phyloP scores from a whole-genome alignment of 805 yeast genomes.

The Lipomyces yamanashiensis region DNA sequence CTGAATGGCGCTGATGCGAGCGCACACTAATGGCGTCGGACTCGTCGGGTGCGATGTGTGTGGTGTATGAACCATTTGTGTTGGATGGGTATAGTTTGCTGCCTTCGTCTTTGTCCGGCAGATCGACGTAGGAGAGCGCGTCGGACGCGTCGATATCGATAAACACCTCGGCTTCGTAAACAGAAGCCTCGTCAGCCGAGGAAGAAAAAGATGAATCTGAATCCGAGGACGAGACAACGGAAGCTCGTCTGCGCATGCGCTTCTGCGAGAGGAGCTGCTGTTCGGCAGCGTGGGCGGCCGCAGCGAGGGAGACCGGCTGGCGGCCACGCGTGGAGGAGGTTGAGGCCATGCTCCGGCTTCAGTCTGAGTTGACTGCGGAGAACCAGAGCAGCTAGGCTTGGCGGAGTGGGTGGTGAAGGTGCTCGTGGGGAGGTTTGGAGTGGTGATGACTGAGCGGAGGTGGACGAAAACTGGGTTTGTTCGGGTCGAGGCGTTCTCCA shows the following conservation, averaged over 20 bases:
- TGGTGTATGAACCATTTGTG: constrained; percentile 17
- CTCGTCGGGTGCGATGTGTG: constrained; percentile 5
- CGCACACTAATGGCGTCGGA: constrained; percentile 5
- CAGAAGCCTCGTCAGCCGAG: constrained; percentile 27
- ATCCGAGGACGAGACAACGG: constrained; percentile 1
- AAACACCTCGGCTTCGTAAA: constrained; percentile 35
- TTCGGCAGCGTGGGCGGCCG: constrained; percentile 23
- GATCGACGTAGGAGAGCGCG: constrained; percentile 13
- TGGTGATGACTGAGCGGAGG: not conserved
- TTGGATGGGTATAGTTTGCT: constrained; percentile 17
- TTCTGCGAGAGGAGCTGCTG: constrained; percentile 8
- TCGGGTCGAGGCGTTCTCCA: too few species aligned
- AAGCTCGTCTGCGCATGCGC: constrained; percentile 5
- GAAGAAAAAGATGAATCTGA: constrained; percentile 20
- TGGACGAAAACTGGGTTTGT: not conserved
- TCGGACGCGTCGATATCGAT: constrained; percentile 22
- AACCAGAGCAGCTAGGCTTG: not conserved
- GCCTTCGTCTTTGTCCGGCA: constrained; percentile 27
- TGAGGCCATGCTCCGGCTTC: constrained; percentile 9
- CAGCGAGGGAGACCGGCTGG: constrained; percentile 21
- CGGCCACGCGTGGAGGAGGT: constrained; percentile 12
- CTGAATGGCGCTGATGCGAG: not conserved
- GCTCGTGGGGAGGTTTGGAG: not conserved
- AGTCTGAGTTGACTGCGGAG: not conserved
- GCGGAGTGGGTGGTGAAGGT: not conserved